phyloP scores from a whole-genome alignment of 108 stramenopile species.

The Pseudonitzschia multiseries region DNA sequence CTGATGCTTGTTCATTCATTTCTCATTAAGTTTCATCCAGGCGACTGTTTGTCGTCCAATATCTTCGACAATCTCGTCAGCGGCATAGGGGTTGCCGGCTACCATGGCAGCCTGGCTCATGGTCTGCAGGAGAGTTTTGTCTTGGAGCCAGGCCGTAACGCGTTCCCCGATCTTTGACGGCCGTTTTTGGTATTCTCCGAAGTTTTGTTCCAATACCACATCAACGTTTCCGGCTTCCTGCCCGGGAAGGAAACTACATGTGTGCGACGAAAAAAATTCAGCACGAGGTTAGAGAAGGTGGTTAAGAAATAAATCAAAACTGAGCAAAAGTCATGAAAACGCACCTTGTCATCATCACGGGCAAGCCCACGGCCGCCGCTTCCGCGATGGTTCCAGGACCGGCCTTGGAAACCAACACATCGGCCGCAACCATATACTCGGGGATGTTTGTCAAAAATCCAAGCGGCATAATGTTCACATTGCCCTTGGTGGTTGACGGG shows the following conservation, averaged over 20 bases:
- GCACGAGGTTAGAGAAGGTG: not conserved
- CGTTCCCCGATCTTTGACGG: conserved; percentile 57
- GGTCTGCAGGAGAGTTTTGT: conserved; percentile 42
- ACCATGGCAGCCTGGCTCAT: conserved; percentile 60
- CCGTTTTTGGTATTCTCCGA: conserved; percentile 64
- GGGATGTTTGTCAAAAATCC: conserved; percentile 96
- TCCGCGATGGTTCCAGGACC: conserved; percentile 99
- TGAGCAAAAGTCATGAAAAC: not conserved
- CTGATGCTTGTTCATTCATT: not conserved
- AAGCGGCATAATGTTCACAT: conserved; percentile 75
- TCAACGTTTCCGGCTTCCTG: conserved; percentile 90
- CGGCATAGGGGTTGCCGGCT: conserved; percentile 77
- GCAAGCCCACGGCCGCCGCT: conserved; percentile 88
- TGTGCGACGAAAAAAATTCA: not conserved
- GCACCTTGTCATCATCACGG: conserved; percentile 89
- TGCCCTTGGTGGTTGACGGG: conserved; percentile 25
- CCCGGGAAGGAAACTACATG: conserved; percentile 70
- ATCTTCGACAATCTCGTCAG: conserved; percentile 72
- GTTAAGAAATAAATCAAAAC: not conserved
- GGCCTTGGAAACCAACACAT: conserved; percentile 92
- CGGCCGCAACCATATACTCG: conserved; percentile 94
- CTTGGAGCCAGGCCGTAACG: conserved; percentile 65
- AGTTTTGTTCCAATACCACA: conserved; percentile 70
- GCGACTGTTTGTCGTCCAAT: conserved; percentile 67
- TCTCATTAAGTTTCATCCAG: conserved; percentile 59